Base-by-base conservation (phyloP, 1,284 basidiomycete genomes). In the Boletus smithii region DNA sequence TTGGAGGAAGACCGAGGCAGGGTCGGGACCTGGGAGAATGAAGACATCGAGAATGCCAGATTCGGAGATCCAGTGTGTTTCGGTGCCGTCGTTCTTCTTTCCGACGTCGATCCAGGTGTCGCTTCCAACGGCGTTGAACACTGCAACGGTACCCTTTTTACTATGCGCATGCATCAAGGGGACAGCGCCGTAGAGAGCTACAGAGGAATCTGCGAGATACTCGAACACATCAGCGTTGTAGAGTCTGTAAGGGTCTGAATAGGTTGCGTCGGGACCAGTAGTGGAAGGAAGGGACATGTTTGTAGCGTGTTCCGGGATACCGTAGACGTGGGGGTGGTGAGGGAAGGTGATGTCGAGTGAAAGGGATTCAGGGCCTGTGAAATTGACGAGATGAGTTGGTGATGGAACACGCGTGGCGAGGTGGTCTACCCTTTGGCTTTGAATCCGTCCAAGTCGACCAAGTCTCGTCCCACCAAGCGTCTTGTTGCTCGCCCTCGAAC, bases 171-270 rank as follows among this genome's bases (percentile, higher is more conserved):
- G 93, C 72, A 99, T 80, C 51, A 98, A 72, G 1, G 95, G 95
- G 26, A 97, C 90, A 13, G 89, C 84, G 36, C 93, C 93, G 62
- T 95, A 95, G 26, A 98, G 81, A 0, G 92, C 88, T 75, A 97
- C 93, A 17, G 93, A 79, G 1, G 91, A 94, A 50, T 92, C 89
- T 0, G 91, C 82, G 22, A 92, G 81, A 68, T 99, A 98, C 70
- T 99, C 95, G 65, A 99, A 99, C 29, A 98, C 95, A 66, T 99
- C 97, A 44, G 90, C 78, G 65, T 99, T 99, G 75, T 88, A 97
- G 13, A 99, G 81, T 23, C 97, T 83, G 71, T 97, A 99, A 0
- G 97, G 97, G 34, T 99, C 95, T 11, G 76, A 77, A 71, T 87
- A 97, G 53, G 79, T 75, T 7, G 84, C 75, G 41, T 74, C 71